Conservation (phyloP, 768 basidiomycete species). For the Sporobolomyces roseus region DNA sequence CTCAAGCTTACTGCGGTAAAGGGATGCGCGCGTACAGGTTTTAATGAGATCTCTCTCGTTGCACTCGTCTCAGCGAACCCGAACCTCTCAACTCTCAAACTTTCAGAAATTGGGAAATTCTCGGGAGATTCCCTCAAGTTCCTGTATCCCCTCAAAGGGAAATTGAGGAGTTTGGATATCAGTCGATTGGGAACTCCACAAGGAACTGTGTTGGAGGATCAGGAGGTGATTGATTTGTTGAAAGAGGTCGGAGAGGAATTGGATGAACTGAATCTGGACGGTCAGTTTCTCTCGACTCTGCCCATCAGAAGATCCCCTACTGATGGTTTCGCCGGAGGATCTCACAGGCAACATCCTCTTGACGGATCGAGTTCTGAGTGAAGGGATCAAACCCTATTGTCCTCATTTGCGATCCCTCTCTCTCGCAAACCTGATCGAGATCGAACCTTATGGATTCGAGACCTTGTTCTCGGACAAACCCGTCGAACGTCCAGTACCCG, state of each 20-base stretch:
- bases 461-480: slow-evolving; percentile 58
- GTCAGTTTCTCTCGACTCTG: slow-evolving; percentile 1
- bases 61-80: slow-evolving; percentile 58
- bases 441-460: slow-evolving; percentile 69
- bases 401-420: slow-evolving; percentile 56
- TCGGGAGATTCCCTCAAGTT: slow-evolving; percentile 14
- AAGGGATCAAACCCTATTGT: slow-evolving; percentile 59
- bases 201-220: slow-evolving; percentile 58
- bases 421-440: slow-evolving; percentile 58
- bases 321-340: background rate
- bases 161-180: slow-evolving; percentile 64
- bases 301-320: background rate
- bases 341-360: slow-evolving; percentile 26
- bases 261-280: slow-evolving; percentile 33
- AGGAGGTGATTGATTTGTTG: slow-evolving; percentile 37
- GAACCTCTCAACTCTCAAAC: slow-evolving; percentile 65
- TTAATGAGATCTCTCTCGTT: slow-evolving; percentile 65
- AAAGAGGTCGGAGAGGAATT: slow-evolving; percentile 33
- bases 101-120: slow-evolving; percentile 73
- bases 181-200: slow-evolving; percentile 60
- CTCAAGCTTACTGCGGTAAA: too few species aligned
- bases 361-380: slow-evolving; percentile 59
- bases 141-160: slow-evolving; percentile 48
- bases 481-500: background rate
- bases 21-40: slow-evolving; percentile 51